Conservation (phyloP, 345 rosid genomes). For the Populus nigra region DNA sequence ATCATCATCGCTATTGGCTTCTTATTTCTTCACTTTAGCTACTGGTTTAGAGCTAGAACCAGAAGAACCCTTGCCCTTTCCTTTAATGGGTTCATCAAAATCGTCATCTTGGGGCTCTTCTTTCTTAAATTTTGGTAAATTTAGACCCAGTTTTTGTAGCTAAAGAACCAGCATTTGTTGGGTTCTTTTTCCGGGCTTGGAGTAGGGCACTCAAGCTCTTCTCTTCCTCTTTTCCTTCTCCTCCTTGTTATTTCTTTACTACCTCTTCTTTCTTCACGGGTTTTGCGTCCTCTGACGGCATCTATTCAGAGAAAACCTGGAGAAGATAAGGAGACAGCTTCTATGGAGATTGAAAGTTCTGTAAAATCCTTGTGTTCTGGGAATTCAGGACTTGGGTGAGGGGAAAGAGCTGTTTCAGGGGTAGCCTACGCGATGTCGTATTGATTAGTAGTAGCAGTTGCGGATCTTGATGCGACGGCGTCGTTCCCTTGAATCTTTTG, state of each 20-base stretch:
- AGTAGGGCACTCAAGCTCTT: constrained; percentile 53
- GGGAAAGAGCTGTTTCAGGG: not conserved
- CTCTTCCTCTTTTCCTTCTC: constrained; percentile 35
- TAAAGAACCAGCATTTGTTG: constrained; percentile 34
- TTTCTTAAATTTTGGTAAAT: constrained; percentile 39
- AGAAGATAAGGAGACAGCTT: not conserved
- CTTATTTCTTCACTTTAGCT: constrained; percentile 40
- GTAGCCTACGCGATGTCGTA: not conserved
- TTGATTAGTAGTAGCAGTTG: not conserved
- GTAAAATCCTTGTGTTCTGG: not conserved
- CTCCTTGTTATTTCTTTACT: constrained; percentile 10
- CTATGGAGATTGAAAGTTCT: not conserved
- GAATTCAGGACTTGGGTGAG: not conserved
- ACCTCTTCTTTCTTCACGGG: constrained; percentile 27
- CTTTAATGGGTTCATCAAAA: constrained; percentile 5
- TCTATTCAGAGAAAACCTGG: constrained; percentile 15
- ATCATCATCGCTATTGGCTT: constrained; percentile 13
- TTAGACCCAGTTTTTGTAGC: constrained; percentile 33
- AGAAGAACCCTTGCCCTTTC: constrained; percentile 18
- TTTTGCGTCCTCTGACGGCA: constrained; percentile 63
- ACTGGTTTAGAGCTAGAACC: constrained; percentile 32
- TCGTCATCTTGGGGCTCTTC: constrained; percentile 36
- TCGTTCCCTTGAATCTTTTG: not conserved
- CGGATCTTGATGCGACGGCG: not conserved
- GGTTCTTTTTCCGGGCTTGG: constrained; percentile 46